phyloP scores from a whole-genome alignment of 345 rosid species.

The Streptanthus diversifolius region DNA sequence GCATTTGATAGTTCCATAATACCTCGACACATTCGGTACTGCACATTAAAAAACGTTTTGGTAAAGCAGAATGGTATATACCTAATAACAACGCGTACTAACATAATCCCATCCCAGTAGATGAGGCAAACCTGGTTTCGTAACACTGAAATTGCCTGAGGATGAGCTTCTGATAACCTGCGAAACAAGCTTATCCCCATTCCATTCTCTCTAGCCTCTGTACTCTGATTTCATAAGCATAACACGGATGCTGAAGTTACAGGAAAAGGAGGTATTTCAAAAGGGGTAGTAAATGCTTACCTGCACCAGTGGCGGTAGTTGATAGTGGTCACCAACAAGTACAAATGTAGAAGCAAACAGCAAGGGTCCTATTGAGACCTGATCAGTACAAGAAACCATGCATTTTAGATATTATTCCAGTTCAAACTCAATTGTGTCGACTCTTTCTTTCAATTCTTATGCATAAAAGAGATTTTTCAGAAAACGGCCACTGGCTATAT shows the following conservation, averaged over 20 bases:
- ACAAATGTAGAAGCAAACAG: slow-evolving; percentile 81
- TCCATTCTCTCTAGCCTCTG: slow-evolving; percentile 92
- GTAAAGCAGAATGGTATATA: slow-evolving; percentile 16
- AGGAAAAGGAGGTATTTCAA: not conserved
- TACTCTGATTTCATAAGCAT: slow-evolving; percentile 47
- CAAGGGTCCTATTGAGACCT: slow-evolving; percentile 95
- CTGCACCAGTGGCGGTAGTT: slow-evolving; percentile 92
- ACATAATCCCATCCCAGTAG: slow-evolving; percentile 9
- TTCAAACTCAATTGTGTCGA: slow-evolving; percentile 1
- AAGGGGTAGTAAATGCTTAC: slow-evolving; percentile 36
- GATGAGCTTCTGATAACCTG: slow-evolving; percentile 96
- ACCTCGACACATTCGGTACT: slow-evolving; percentile 96
- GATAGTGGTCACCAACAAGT: slow-evolving; percentile 99
- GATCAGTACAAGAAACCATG: slow-evolving; percentile 26
- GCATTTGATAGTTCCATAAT: slow-evolving; percentile 94
- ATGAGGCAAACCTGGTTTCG: slow-evolving; percentile 77
- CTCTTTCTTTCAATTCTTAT: slow-evolving; percentile 3
- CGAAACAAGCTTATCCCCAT: slow-evolving; percentile 95
- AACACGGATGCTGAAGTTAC: slow-evolving; percentile 26
- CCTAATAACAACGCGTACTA: slow-evolving; percentile 1
- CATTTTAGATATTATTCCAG: not conserved
- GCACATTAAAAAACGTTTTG: slow-evolving; percentile 32
- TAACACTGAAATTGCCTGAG: slow-evolving; percentile 89
- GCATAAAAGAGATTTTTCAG: not conserved
- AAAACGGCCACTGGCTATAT: not conserved